Evolutionary conservation across 2,329 filamentous ascomycete species (phyloP).

Genomic region (Calonectria multiphialidica): DNA sequence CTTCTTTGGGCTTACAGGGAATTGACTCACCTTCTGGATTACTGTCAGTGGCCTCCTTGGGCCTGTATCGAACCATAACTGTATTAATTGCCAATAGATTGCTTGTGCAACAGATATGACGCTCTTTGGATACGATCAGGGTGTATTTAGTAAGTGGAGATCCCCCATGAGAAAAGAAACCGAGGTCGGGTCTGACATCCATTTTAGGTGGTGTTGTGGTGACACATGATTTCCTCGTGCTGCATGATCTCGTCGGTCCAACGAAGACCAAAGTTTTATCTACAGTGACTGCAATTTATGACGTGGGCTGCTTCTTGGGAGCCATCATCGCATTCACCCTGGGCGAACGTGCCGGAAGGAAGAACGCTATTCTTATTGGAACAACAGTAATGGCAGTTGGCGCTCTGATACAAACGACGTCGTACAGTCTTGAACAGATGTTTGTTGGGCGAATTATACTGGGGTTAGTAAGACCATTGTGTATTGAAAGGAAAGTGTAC

Average conservation of each 20-base stretch:
- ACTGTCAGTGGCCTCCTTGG: background rate
- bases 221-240: background rate
- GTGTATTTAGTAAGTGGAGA: slow-evolving; percentile 2
- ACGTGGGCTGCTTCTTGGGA: slow-evolving; percentile 25
- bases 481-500: too few relatives aligned
- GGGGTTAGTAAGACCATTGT: background rate
- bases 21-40: slow-evolving; percentile 7
- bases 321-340: slow-evolving; percentile 16
- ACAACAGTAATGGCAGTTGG: slow-evolving; percentile 17
- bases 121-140: slow-evolving; percentile 14
- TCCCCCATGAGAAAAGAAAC: too few relatives aligned
- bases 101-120: slow-evolving; percentile 11
- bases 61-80: background rate
- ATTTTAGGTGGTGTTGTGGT: slow-evolving; percentile 13
- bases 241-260: slow-evolving; percentile 7
- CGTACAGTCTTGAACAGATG: slow-evolving; percentile 27
- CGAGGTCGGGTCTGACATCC: too few relatives aligned
- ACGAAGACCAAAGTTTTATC: slow-evolving; percentile 7
- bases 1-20: slow-evolving; percentile 5
- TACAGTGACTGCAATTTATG: slow-evolving; percentile 20
- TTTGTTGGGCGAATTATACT: slow-evolving; percentile 9
- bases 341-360: slow-evolving; percentile 18
- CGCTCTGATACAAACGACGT: slow-evolving; percentile 18
- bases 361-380: slow-evolving; percentile 6
- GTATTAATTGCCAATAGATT: background rate